These are phyloP conservation scores for Batkoa obscura DNA, from an alignment of 371 early-diverging fungal species.

Conservation along the genomic window DNA sequence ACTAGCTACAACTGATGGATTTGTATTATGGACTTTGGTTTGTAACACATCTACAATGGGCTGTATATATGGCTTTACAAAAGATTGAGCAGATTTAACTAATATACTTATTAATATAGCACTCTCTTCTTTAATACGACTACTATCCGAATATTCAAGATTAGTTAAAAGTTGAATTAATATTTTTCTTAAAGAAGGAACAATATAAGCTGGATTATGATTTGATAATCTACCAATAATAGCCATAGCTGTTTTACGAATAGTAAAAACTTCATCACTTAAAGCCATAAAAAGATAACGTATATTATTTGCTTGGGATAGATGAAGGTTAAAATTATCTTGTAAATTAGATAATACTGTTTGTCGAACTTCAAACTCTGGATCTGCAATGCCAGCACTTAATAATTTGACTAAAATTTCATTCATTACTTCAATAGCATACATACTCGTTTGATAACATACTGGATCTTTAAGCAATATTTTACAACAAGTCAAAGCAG, in stretches of 20 bases:
- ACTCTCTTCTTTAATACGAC: slow-evolving; percentile 77
- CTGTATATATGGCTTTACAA: slow-evolving; percentile 82
- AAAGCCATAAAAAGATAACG: slow-evolving; percentile 73
- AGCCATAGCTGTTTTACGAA: slow-evolving; percentile 62
- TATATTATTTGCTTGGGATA: slow-evolving; percentile 81
- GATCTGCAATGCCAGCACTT: slow-evolving; percentile 80
- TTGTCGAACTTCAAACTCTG: slow-evolving; percentile 58
- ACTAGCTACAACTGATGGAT: slow-evolving; percentile 61
- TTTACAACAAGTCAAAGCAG: slow-evolving; percentile 76
- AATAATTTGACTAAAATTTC: slow-evolving; percentile 76
- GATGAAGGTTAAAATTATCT: slow-evolving; percentile 68
- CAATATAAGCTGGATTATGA: slow-evolving; percentile 82
- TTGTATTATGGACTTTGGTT: slow-evolving; percentile 61
- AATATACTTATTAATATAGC: slow-evolving; percentile 61
- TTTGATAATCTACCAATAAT: slow-evolving; percentile 74
- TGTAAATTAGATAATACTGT: slow-evolving; percentile 62
- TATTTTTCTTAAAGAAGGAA: slow-evolving; percentile 79
- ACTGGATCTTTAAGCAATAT: slow-evolving; percentile 56
- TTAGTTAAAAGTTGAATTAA: slow-evolving; percentile 80
- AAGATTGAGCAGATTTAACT: slow-evolving; percentile 50
- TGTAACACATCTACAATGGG: slow-evolving; percentile 68
- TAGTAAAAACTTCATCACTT: slow-evolving; percentile 84
- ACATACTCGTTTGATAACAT: slow-evolving; percentile 55
- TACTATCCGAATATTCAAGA: slow-evolving; percentile 70
- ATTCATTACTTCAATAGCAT: slow-evolving; percentile 70